Evolutionary conservation across 1,139 yeast genomes (phyloP).

Genomic region (Kodamaea ohmeri): DNA sequence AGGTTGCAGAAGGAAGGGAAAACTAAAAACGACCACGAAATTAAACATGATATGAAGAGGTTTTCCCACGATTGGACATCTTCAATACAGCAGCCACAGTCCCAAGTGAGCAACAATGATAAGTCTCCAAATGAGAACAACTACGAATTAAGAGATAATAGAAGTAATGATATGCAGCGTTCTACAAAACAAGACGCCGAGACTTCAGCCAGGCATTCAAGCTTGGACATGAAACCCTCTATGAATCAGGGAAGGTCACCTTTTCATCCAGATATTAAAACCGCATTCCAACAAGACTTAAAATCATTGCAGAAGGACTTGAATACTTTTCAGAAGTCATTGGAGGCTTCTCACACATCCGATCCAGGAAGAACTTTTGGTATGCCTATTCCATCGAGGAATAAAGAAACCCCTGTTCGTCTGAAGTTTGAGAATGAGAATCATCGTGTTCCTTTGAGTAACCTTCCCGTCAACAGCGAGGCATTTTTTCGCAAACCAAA

Average conservation of each 20-base stretch:
- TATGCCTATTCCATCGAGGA: background rate
- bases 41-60: no score
- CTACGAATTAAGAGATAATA: constrained; percentile 2
- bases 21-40: no score
- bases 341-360: no score
- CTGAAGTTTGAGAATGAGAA: constrained; percentile 4
- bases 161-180: no score
- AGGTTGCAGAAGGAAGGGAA: constrained; percentile 5
- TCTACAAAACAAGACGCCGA: background rate
- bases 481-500: constrained; percentile 8
- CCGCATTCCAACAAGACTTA: background rate
- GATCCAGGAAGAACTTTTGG: no score
- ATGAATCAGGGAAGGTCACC: background rate
- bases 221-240: no score
- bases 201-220: no score
- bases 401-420: constrained; percentile 3
- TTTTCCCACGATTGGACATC: no score
- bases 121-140: no score
- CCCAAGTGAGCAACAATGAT: no score
- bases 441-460: constrained; percentile 10
- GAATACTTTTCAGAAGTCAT: background rate
- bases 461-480: constrained; percentile 8
- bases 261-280: background rate
- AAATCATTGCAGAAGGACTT: background rate
- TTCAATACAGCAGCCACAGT: no score